Base-by-base conservation (phyloP, 164 flowering plant species). In the Chloranthus sessilifolius region DNA sequence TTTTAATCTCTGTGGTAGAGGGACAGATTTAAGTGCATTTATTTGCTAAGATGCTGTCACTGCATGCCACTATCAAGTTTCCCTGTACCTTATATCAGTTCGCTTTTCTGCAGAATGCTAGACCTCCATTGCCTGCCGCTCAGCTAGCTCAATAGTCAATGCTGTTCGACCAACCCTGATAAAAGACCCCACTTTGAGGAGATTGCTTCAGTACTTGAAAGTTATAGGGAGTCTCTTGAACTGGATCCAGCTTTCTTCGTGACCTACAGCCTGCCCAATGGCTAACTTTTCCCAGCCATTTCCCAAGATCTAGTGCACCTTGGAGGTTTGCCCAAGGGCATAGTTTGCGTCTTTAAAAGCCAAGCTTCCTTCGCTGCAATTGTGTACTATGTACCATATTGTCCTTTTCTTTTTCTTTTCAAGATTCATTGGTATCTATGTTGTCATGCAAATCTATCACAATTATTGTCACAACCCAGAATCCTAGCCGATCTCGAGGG, bases 131-230 rank as follows among this genome's bases (percentile, higher is more conserved):
- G 58, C 90, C 88, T 3, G 11, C 80, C 9, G 33, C 59, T 87
- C 28, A 61, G 78, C 49, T 73, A 61, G 46, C 88, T 91, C 55
- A 83, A 87, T 62, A 72, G 45, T 43, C 71, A 80, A 39, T 87
- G 98, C 69, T 91, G 98, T 96, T 68, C 95, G n/a, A 77, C 73
- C 50, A 81, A 80, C 67, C 95, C 96, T 11, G 70, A 74, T 21
- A 83, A 64, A 36, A 53, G 98, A n/a, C 98, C 98, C 11, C 80
- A 81, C 43, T 91, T 91, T 51, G 77, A 76, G 19, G 85, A 87
- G 76, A 85, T 91, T 35, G 83, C 87, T 43, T 48, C 67, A 0
- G 52, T 77, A 52, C 76, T 90, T 45, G 86, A 82, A 67, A 47
- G 60, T 11, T 90, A 78, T 39, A 10, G 72, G 1, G 81, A 72